Base-by-base conservation (phyloP, 2,329 filamentous ascomycete genomes). In the Aspergillus novoparasiticus region DNA sequence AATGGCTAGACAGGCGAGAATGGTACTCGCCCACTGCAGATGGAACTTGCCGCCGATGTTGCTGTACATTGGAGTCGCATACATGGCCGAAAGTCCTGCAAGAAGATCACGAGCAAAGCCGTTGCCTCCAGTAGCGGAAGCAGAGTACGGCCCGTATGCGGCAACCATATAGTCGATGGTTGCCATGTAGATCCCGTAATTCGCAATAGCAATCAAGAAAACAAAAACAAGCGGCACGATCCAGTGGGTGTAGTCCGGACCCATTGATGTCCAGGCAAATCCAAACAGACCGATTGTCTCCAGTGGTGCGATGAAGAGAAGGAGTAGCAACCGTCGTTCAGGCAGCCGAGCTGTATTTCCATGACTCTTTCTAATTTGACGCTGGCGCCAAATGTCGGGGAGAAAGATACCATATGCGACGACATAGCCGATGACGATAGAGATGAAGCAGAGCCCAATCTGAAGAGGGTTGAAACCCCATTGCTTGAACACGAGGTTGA, bases 81-180 rank as follows among this genome's bases (percentile, higher is more conserved):
- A 89, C 57, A 92, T 82, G 0, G 89, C 90, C 1, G 91, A 84
- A 10, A 92, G 82, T 75, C 90, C 90, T 2, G 90, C 90, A 0
- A 93, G 79, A 76, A 92, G 88, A 72, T 93, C 90, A 67, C 90
- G 84, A 3, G 89, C 84, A 79, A 90, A 92, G 1, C 90, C 90
- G 66, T 93, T 93, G 23, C 90, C 90, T 46, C 90, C 90, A 0
- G 90, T 92, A 0, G 90, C 90, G 0, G 89, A 91, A 1, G 90
- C 90, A 2, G 89, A 87, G 73, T 91, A 92, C 0, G 87, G 86
- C 0, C 90, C 90, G 70, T 92, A 92, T 0, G 89, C 88, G 62
- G 87, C 89, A 41, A 92, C 86, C 86, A 92, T 91, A 78, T 93
- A 93, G 75, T 93, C 89, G 66, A 92, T 90, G 1, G 89, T 91